Conservation (phyloP, 2,329 filamentous ascomycete genomes). For the Nemania sp. region DNA sequence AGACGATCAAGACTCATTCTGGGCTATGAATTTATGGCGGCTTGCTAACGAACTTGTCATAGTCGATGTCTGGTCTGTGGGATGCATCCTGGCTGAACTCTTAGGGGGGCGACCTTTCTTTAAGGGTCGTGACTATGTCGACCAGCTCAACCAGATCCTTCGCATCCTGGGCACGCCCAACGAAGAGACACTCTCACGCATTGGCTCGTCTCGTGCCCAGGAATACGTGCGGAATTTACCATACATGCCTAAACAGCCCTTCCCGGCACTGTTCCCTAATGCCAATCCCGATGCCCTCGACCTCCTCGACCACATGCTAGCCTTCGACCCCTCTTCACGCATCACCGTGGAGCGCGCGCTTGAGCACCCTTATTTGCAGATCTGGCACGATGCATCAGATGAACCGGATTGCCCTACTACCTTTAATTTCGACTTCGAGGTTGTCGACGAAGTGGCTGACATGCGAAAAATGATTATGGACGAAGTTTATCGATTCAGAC, state of each 20-base stretch:
- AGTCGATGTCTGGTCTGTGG: slow-evolving; percentile 99
- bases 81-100: slow-evolving; percentile 95
- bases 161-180: slow-evolving; percentile 97
- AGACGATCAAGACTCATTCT: neutral
- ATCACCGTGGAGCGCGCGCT: slow-evolving; percentile 94
- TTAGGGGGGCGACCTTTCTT: slow-evolving; percentile 97
- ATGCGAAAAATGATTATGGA: slow-evolving; percentile 98
- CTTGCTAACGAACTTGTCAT: slow-evolving; percentile 23
- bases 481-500: slow-evolving; percentile 88
- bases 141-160: slow-evolving; percentile 98
- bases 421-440: slow-evolving; percentile 98
- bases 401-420: slow-evolving; percentile 91
- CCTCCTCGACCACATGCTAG: slow-evolving; percentile 94
- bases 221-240: slow-evolving; percentile 98
- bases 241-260: slow-evolving; percentile 91
- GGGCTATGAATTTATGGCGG: neutral
- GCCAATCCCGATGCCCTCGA: slow-evolving; percentile 96
- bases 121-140: slow-evolving; percentile 98
- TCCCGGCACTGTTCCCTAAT: slow-evolving; percentile 85
- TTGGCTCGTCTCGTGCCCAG: slow-evolving; percentile 92
- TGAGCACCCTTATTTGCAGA: slow-evolving; percentile 93
- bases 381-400: slow-evolving; percentile 98
- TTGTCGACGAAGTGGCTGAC: slow-evolving; percentile 91
- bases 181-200: slow-evolving; percentile 90
- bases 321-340: slow-evolving; percentile 91